Conservation (phyloP, 305 asterid species). For the Fraxinus greggii region DNA sequence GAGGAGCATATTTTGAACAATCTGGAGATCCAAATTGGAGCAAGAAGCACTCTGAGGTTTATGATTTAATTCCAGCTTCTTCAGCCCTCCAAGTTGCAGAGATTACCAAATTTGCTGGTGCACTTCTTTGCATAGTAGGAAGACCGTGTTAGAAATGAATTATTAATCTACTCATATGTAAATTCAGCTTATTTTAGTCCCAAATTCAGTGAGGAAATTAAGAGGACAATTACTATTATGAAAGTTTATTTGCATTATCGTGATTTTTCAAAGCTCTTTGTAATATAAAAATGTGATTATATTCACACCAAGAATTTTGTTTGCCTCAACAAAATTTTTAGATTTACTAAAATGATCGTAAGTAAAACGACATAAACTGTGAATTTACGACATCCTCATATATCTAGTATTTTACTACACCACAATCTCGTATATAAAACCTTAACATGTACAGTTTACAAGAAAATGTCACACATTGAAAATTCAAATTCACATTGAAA, state of each 20-base stretch:
- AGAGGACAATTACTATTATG: neutral
- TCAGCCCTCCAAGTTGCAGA: constrained; percentile 29
- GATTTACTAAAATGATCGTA: neutral
- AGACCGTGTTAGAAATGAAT: constrained; percentile 23
- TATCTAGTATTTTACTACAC: neutral
- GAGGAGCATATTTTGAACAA: constrained; percentile 39
- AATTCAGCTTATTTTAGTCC: constrained; percentile 1
- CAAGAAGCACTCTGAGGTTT: constrained; percentile 17
- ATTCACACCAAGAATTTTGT: neutral
- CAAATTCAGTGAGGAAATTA: neutral
- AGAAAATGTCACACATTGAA: neutral
- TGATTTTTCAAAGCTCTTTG: neutral
- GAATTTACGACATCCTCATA: neutral
- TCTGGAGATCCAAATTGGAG: constrained; percentile 40
- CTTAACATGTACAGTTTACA: neutral
- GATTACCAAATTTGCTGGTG: constrained; percentile 36
- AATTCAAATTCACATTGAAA: neutral
- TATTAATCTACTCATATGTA: neutral
- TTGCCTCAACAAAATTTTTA: neutral
- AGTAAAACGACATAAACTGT: neutral
- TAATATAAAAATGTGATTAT: neutral
- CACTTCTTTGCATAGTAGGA: constrained; percentile 29
- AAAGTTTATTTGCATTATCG: neutral
- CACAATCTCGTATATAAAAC: neutral
- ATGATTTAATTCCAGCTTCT: constrained; percentile 28